Conservation (phyloP, 352 stramenopile species). For the Phytopythium kandeliae region DNA sequence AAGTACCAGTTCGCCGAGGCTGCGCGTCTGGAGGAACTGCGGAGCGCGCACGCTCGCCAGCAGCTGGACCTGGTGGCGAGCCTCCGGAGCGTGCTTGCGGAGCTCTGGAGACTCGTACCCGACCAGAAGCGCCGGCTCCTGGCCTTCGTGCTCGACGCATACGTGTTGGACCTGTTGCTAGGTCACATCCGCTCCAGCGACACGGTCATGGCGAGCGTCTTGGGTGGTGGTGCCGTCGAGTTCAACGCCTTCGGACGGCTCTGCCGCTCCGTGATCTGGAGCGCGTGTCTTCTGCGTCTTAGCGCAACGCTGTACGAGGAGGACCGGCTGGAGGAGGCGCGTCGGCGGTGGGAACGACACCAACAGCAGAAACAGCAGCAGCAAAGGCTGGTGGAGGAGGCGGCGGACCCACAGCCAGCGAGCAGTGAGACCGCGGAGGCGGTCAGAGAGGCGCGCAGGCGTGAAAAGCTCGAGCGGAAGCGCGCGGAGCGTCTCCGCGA, state of each 20-base stretch:
- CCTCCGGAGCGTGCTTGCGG: conserved; percentile 31
- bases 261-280: conserved; percentile 56
- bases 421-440: not conserved
- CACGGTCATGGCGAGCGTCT: conserved; percentile 9
- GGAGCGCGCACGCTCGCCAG: conserved; percentile 33
- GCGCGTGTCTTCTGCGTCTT: conserved; percentile 43
- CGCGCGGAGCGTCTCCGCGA: conserved; percentile 42
- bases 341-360: not conserved
- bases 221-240: conserved; percentile 34
- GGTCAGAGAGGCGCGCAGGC: conserved; percentile 19
- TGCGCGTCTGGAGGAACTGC: conserved; percentile 63
- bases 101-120: conserved; percentile 59
- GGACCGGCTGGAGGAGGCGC: conserved; percentile 23
- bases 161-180: conserved; percentile 59
- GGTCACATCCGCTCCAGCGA: conserved; percentile 22
- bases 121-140: conserved; percentile 37
- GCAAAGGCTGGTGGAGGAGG: conserved; percentile 10
- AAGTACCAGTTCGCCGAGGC: conserved; percentile 76
- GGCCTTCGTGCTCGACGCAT: conserved; percentile 54
- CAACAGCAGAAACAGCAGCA: conserved; percentile 17
- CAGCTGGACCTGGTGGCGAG: conserved; percentile 33
- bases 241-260: conserved; percentile 49
- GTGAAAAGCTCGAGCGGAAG: conserved; percentile 39
- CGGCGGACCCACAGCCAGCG: not conserved
- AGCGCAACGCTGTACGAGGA: conserved; percentile 37